Conservation (phyloP, 2,329 filamentous ascomycete species). For the Fonsecaea erecta region DNA sequence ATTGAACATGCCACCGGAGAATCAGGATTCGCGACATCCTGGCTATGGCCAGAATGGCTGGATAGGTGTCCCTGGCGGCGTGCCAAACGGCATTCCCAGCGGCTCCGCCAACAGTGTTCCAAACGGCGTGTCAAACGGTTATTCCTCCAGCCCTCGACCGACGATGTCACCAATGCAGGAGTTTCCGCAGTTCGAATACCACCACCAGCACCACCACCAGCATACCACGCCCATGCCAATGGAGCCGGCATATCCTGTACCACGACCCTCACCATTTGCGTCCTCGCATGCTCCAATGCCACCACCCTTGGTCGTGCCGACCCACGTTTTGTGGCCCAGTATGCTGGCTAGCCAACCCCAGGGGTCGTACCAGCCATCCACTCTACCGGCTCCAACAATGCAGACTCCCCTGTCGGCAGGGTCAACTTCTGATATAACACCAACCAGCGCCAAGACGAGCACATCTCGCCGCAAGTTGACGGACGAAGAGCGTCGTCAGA, state of each 20-base stretch:
- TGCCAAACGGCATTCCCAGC: conserved; percentile 42
- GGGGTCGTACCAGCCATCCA: conserved; percentile 62
- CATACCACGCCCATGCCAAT: conserved; percentile 65
- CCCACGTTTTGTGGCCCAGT: conserved; percentile 69
- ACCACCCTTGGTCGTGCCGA: conserved; percentile 73
- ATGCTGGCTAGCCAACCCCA: conserved; percentile 63
- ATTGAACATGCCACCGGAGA: conserved; percentile 51
- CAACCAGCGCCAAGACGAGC: conserved; percentile 37
- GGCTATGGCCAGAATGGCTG: conserved; percentile 52
- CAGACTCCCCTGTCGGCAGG: conserved; percentile 52
- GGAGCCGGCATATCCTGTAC: conserved; percentile 58
- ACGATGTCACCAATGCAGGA: conserved; percentile 72
- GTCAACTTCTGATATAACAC: conserved; percentile 48
- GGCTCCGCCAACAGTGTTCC: neutral
- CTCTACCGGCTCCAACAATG: conserved; percentile 60
- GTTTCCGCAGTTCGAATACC: conserved; percentile 67
- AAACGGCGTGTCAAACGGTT: conserved; percentile 49
- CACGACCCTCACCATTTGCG: conserved; percentile 62
- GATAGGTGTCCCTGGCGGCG: conserved; percentile 52
- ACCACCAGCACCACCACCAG: conserved; percentile 49
- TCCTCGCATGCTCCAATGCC: conserved; percentile 48
- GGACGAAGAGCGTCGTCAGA: conserved; percentile 83
- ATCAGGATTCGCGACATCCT: conserved; percentile 50
- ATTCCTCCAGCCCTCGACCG: conserved; percentile 37
- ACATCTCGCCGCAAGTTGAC: conserved; percentile 86